Conservation (phyloP, 2,329 filamentous ascomycete species). For the Microsporum ferrugineum region DNA sequence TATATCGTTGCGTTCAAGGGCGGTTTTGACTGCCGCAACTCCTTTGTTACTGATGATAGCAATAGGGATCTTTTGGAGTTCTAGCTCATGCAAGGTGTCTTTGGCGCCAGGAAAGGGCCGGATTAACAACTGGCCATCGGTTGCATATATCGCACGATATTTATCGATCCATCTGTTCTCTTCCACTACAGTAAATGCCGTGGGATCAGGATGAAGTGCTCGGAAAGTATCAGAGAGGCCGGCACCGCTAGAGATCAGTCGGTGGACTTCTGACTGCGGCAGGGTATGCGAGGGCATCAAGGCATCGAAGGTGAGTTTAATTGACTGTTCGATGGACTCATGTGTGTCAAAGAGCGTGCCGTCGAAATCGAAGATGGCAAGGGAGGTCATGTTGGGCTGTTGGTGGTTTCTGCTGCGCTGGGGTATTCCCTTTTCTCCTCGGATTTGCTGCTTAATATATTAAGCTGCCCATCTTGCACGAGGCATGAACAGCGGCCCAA, state of each 20-base stretch:
- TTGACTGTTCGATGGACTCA: slow-evolving; percentile 6
- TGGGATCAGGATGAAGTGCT: neutral
- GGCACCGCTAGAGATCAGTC: slow-evolving; percentile 10
- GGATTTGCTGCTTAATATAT: neutral
- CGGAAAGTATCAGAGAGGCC: slow-evolving; percentile 8
- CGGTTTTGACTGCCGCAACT: slow-evolving; percentile 5
- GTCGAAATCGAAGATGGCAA: slow-evolving; percentile 9
- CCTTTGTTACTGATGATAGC: slow-evolving; percentile 9
- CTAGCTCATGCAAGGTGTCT: slow-evolving; percentile 1
- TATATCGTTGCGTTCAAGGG: slow-evolving; percentile 4
- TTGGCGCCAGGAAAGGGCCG: slow-evolving; percentile 6
- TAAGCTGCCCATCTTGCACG: neutral
- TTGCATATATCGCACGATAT: slow-evolving; percentile 8
- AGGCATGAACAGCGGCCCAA: neutral
- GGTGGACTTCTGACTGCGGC: slow-evolving; percentile 6
- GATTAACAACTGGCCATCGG: slow-evolving; percentile 7
- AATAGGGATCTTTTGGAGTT: neutral
- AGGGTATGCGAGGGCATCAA: slow-evolving; percentile 6
- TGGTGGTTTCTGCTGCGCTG: neutral
- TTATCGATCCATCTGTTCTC: slow-evolving; percentile 7
- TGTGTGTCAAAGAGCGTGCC: slow-evolving; percentile 10
- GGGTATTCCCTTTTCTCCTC: neutral
- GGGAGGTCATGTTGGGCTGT: neutral
- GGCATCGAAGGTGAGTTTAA: slow-evolving; percentile 8
- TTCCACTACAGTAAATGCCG: neutral